Evolutionary conservation across 2,329 filamentous ascomycete genomes (phyloP), one percentile per base, ranked within the genome.

Genomic region (Fusarium ambrosium): DNA sequence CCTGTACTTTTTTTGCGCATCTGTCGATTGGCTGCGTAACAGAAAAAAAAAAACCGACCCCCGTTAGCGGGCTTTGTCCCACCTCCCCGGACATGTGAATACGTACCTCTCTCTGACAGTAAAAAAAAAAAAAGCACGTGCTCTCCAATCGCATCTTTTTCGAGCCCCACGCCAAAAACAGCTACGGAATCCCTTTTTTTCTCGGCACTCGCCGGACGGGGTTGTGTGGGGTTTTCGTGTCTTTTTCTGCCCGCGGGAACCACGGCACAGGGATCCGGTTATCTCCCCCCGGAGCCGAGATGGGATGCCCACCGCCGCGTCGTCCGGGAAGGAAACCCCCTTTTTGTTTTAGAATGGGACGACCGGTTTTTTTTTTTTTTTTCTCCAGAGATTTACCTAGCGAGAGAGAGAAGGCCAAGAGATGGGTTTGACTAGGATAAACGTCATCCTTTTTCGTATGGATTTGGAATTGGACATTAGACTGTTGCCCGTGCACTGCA

Each of bases 171-270:
- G 20, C 10, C 29, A 29, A 53, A 29, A n/a, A 51, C 6, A 16
- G 7, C 24, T 9, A 18, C 13, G 13, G 13, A 34, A 34, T 34
- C 32, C 32, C 32, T 22, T 11, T 22, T 53, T 11, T 22, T 55
- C 45, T 63, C 61, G 61, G 61, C 34, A 63, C 61, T 63, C 45
- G n/a, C 37, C 61, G 43, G 61, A 36, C 61, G 34, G 51, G n/a
- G 61, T 24, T 24, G 22, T 63, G 61, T 45, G 61, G 61, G 24
- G 24, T 34, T 34, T 13, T 13, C 11, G 32, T 34, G 32, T 34
- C 32, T 29, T 27, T 27, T 27, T 24, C 8, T 29, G 32, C 32
- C 32, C 32, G 32, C 61, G 39, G 39, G 39, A 32, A 18, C 61
- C 36, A 41, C 24, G 36, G 39, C 22, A 29, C 45, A 53, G 24